Percentiles rank a stretch among this genome's conserved stretches.
These are phyloP conservation scores for Kwoniella shivajii DNA, from an alignment of 1,284 basidiomycete genomes.

Conservation along the genomic window DNA sequence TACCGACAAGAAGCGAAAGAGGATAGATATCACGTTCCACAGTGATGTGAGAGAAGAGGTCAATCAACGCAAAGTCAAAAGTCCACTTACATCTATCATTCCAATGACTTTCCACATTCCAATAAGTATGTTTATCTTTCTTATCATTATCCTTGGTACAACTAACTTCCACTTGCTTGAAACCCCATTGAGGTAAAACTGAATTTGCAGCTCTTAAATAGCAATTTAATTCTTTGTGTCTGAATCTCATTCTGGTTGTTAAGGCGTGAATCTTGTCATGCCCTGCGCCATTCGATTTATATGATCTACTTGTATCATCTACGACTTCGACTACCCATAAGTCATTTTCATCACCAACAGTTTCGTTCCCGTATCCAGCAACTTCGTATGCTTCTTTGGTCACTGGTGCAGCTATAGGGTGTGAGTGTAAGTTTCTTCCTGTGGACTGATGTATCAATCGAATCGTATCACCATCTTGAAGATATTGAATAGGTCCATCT, in stretches of 20 bases:
- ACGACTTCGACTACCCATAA: conserved; percentile 94
- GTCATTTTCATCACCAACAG: conserved; percentile 84
- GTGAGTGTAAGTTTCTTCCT: conserved; percentile 89
- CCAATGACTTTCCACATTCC: conserved; percentile 98
- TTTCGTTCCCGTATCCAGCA: conserved; percentile 85
- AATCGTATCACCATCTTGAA: conserved; percentile 76
- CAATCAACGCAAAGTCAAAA: no score
- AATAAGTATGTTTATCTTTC: conserved; percentile 83
- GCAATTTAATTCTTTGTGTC: conserved; percentile 75
- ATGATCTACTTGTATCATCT: conserved; percentile 70
- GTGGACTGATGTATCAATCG: conserved; percentile 81
- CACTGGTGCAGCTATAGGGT: conserved; percentile 81
- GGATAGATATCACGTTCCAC: not conserved
- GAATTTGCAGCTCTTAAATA: conserved; percentile 89
- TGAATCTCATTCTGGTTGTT: conserved; percentile 85
- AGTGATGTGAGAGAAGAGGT: not conserved
- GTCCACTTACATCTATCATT: conserved; percentile 77
- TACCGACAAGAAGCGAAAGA: no score
- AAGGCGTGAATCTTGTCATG: conserved; percentile 76
- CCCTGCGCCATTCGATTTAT: conserved; percentile 60
- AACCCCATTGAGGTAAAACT: conserved; percentile 95
- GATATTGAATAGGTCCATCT: conserved; percentile 64
- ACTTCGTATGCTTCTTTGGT: conserved; percentile 91
- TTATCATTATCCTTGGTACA: conserved; percentile 88
- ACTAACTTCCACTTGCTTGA: conserved; percentile 96